Evolutionary conservation across 345 rosid species (phyloP), one percentile per base, ranked within the genome.

Genomic region (Turritis glabra): DNA sequence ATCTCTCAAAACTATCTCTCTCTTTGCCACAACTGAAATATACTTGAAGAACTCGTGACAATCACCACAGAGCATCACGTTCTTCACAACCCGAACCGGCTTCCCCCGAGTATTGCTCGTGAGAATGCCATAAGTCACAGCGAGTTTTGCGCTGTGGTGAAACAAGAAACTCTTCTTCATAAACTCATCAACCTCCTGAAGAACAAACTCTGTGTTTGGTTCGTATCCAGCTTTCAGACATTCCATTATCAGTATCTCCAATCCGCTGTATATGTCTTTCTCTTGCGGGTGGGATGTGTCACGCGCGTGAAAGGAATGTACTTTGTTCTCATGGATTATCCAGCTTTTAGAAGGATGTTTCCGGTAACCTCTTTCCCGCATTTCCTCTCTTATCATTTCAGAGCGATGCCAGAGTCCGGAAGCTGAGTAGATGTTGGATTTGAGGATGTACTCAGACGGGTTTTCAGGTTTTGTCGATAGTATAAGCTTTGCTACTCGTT

Each of bases 61-160:
- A 71, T 94, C 97, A 75, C 91, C 93, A 57, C 97, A 90, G 0
- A 91, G 74, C 73, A 75, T 80, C 47, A 94, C 80, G 81, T 89
- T 94, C 89, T 94, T 94, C 75, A 87, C 71, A 8, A 90, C 71
- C 69, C 79, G 75, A 30, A 94, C 66, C 3, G 87, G 84, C 78
- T 86, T 74, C 35, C 89, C 82, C 7, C 54, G 58, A 8, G 51
- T 80, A 48, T 19, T 79, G 23, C 82, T 82, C 80, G 26, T 71
- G 60, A 94, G 81, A 44, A 94, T 86, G 15, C 90, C 93, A n/a
- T 85, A 94, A 12, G 95, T 84, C 50, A 88, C 83, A 0, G 96
- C 97, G 5, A 94, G 88, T 80, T 94, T 94, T 25, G 95, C 93
- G 46, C 98, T 91, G 66, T 94, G 97, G 75, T 84, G 86, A 83